Base-by-base conservation (phyloP, 2,329 filamentous ascomycete species). In the Elsinoe ampelina region DNA sequence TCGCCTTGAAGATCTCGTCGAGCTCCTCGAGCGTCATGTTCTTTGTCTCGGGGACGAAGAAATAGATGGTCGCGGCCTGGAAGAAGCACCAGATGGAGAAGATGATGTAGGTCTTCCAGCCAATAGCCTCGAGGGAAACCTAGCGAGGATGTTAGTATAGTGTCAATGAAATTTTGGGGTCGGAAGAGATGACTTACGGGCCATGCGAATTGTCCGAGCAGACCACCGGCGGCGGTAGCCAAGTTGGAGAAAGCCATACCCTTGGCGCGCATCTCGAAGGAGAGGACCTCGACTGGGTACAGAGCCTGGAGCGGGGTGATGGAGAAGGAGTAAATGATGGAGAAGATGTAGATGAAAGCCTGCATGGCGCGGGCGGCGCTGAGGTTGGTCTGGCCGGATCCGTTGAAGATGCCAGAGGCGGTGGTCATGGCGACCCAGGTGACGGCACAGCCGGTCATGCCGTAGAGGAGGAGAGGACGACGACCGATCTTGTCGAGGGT, bases 261-360 rank as follows among this genome's bases (percentile, higher is more conserved):
- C 64, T 62, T 71, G 38, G 77, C 71, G 55, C 72, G 69, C 61
- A 79, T 77, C 55, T 71, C 67, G 63, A 71, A 75, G 7, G 71
- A 71, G n/a, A 75, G 63, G 35, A 78, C 74, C 63, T 78, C 76
- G 58, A 73, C 71, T 5, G 71, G 70, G 60, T 77, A 78, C 11
- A 68, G 52, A 17, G 66, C 63, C 45, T 67, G 66, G 4, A 69
- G 61, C 2, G 67, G 65, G 2, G 66, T 69, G 42, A 66, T 50
- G 15, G 50, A 67, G 10, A 75, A 65, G 41, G 69, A 70, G 62
- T 61, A 71, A 19, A 63, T 54, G 17, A 60, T 61, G 41, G 63
- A 63, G 57, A 68, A 69, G 55, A 69, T 58, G 58, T 65, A 69
- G 59, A 69, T 68, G 55, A 64, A 58, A 51, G 66, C 67, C 15